Evolutionary conservation across 352 stramenopile species (phyloP).

Genomic region (Peronospora destructor): DNA sequence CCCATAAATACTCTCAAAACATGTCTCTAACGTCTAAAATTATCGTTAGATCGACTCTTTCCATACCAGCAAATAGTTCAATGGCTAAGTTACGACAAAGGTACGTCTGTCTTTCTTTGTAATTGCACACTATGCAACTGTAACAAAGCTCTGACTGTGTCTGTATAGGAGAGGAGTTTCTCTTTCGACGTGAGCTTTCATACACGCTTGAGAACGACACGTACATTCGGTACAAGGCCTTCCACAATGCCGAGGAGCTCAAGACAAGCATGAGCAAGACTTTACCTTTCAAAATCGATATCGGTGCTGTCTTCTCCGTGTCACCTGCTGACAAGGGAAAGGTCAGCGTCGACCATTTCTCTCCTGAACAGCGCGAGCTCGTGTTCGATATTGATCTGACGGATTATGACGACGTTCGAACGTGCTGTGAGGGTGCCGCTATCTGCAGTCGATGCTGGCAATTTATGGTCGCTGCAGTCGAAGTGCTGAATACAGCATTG

Average conservation of each 20-base stretch:
- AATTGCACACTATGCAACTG: background rate
- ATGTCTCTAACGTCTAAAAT: background rate
- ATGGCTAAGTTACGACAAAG: constrained; percentile 78
- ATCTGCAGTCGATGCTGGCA: constrained; percentile 95
- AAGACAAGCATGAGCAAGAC: constrained; percentile 85
- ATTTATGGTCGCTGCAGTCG: constrained; percentile 97
- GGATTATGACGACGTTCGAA: constrained; percentile 98
- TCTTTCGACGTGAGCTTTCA: constrained; percentile 94
- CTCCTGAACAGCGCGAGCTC: constrained; percentile 93
- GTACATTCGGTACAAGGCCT: constrained; percentile 98
- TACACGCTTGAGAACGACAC: constrained; percentile 98
- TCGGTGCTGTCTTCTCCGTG: constrained; percentile 93
- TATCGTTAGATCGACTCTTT: constrained; percentile 64
- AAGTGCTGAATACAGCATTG: constrained; percentile 88
- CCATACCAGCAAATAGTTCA: constrained; percentile 80
- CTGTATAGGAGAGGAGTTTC: constrained; percentile 48
- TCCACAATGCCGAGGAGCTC: constrained; percentile 85
- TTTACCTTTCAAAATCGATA: constrained; percentile 99
- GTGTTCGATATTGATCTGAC: constrained; percentile 99
- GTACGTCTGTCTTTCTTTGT: constrained; percentile 19
- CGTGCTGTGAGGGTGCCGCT: constrained; percentile 88
- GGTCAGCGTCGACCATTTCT: constrained; percentile 79
- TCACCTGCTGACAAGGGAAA: constrained; percentile 84
- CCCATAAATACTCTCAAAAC: background rate
- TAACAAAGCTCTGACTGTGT: constrained; percentile 1